Percentiles rank a stretch among this genome's conserved stretches.
Conservation (phyloP, 2,329 filamentous ascomycete species). For the Talaromyces sp. region DNA sequence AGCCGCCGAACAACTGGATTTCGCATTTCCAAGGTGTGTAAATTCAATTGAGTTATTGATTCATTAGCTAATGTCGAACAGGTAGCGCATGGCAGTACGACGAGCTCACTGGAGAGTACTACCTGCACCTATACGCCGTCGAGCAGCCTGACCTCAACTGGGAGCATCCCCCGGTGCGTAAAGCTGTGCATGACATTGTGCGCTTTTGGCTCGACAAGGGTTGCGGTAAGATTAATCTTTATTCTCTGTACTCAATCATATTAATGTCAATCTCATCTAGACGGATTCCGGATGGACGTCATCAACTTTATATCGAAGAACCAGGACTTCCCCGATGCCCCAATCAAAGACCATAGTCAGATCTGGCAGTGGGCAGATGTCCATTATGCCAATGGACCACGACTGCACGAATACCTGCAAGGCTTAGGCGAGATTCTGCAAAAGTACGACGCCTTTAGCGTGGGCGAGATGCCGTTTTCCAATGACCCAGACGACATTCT, state of each 20-base stretch:
- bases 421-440: constrained; percentile 49
- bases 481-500: constrained; percentile 46
- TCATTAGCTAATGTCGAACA: constrained; percentile 9
- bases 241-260: not conserved
- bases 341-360: constrained; percentile 20
- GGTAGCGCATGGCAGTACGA: constrained; percentile 54
- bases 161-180: constrained; percentile 63
- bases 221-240: constrained; percentile 36
- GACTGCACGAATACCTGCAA: constrained; percentile 52
- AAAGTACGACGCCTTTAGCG: constrained; percentile 54
- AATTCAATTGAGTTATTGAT: not conserved
- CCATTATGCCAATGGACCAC: constrained; percentile 52
- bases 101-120: constrained; percentile 66
- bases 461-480: constrained; percentile 55
- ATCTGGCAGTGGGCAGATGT: constrained; percentile 31
- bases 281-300: constrained; percentile 69
- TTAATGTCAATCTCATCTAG: not conserved
- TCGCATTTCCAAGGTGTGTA: constrained; percentile 38
- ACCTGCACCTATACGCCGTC: constrained; percentile 67
- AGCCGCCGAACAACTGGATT: constrained; percentile 73
- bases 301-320: constrained; percentile 68
- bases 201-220: constrained; percentile 73
- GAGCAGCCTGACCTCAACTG: constrained; percentile 84
- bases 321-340: constrained; percentile 46
- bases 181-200: constrained; percentile 67